Evolutionary conservation across 2,329 filamentous ascomycete genomes (phyloP).

Genomic region (Metarhizium brunneum): DNA sequence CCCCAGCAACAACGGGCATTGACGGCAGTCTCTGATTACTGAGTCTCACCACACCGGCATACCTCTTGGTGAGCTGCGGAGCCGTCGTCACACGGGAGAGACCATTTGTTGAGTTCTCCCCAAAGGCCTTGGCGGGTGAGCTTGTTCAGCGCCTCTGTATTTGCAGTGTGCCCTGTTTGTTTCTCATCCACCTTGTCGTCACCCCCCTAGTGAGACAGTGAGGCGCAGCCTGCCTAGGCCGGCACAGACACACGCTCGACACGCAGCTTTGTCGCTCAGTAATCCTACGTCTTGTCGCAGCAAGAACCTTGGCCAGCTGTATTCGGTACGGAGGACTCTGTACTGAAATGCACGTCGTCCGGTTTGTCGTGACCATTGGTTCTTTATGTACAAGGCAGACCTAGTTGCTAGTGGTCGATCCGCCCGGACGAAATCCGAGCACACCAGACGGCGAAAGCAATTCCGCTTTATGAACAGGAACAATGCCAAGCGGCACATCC

Average conservation of each 20-base stretch:
- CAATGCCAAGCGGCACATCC: background rate
- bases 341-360: background rate
- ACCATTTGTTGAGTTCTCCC: background rate
- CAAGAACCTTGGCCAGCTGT: background rate
- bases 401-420: background rate
- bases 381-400: background rate
- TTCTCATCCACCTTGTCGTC: background rate
- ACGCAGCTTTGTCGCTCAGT: background rate
- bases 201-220: background rate
- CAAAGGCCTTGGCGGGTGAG: background rate
- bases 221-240: background rate
- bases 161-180: background rate
- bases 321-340: too few relatives aligned
- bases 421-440: constrained; percentile 3
- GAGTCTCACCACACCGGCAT: background rate
- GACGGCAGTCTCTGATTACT: background rate
- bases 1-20: too few relatives aligned
- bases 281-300: too few relatives aligned
- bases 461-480: background rate
- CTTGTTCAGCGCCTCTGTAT: background rate
- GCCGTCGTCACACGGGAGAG: background rate
- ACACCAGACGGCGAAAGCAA: background rate
- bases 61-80: background rate
- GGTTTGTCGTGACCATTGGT: too few relatives aligned
- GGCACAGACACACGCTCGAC: background rate